Base-by-base conservation (phyloP, 495 filamentous ascomycete species). In the Penicillium robsamsonii region DNA sequence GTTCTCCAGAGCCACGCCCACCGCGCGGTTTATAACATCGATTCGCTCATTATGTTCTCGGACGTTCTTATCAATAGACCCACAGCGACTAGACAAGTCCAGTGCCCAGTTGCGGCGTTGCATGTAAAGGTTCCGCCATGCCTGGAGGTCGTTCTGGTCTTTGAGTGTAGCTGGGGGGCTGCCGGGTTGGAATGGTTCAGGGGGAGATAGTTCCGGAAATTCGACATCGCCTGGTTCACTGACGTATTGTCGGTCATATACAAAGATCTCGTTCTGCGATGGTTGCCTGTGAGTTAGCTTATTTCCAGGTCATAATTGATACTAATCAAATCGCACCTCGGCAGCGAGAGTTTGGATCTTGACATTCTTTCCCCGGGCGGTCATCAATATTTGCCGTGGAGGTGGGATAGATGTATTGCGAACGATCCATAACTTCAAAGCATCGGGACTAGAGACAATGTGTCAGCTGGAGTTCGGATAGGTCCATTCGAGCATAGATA, bases 111-210 rank as follows among this genome's bases (percentile, higher is more conserved):
- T 79, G 51, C 82, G 80, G 27, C 91, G 83, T 22, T 84, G 76
- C 65, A 83, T 84, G 72, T 90, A 95, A 10, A 96, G 76, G 55
- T 85, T 83, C 65, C 88, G 88, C 90, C 91, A 96, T 80, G 88
- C 82, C 63, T 85, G 78, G 22, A 96, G 69, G 57, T 90, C 85
- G 54, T 85, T 87, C 48, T 87, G 81, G 60, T 90, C 81, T 15
- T 84, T 75, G 51, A 92, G 84, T 45, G 82, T 84, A 66, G 92
- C 89, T 35, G 92, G 91, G 12, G 89, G 82, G 45, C 72, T 77
- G 5, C 81, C 74, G 55, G 82, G 69, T 37, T 66, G 71, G 62
- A 86, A 87, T 55, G 78, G 77, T 50, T 80, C 79, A 4, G 88
- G 87, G 33, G 80, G 42, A 17, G 84, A 75, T 20, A 81, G 67